Base-by-base conservation (phyloP, 306 rosid species). In the Cotoneaster glaucophyllus region DNA sequence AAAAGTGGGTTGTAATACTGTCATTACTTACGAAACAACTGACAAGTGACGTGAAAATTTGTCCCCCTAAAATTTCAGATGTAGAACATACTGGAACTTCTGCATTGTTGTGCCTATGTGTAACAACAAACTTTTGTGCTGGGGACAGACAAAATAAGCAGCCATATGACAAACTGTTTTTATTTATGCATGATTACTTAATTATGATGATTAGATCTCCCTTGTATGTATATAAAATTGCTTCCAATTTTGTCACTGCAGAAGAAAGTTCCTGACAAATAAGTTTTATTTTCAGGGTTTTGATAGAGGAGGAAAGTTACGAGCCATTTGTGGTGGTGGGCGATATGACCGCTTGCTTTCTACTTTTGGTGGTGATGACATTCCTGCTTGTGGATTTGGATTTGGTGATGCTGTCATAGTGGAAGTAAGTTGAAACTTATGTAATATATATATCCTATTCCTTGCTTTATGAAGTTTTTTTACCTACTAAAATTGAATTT, bases 271-370 rank as follows among this genome's bases (percentile, higher is more conserved):
- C 21, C 63, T 53, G 6, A 65, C 11, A 37, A 18, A 32, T 65
- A 22, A 75, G 7, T 63, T 74, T 79, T 73, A 39, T 67, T 70
- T 15, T 75, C 82, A 95, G 98, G 97, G 98, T 74, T 95, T 92
- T 85, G 97, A 95, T 81, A 84, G 93, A 78, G 89, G 83, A 81
- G 88, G 98, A 80, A 95, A 95, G 93, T 86, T 95, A 82, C 93
- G 98, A 78, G 98, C 98, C 82, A 89, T 95, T 77, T 95, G 98
- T 76, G 98, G 97, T 31, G 98, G 97, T 57, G 98, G 98, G 31
- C 80, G 98, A 72, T 95, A 95, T 83, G 98, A 95, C 78, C 83
- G 57, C 53, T 82, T 95, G 79, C 93, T 95, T 87, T 92, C 98
- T 77, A 95, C 97, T 29, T 92, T 88, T 85, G 98, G 98, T 18